Evolutionary conservation across 805 yeast genomes (phyloP), one percentile per base, ranked within the genome.

Genomic region (Nakazawaea wickerhamii): DNA sequence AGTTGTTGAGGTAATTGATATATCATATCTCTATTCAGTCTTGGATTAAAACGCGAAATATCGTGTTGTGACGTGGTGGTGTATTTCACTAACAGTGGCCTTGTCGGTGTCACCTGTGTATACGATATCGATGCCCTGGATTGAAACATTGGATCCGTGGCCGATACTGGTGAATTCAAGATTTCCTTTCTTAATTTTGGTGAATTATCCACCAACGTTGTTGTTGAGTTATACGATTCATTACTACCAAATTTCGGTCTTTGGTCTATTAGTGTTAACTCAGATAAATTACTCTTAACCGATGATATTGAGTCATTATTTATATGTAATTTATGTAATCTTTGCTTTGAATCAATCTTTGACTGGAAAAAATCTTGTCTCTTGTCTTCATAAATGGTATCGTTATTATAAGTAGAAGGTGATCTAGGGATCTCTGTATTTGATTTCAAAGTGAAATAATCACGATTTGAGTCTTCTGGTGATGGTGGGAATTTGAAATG

Each of bases 401-500:
- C n/a, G n/a, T n/a, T n/a, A n/a, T n/a, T n/a, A n/a, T n/a, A n/a
- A n/a, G n/a, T n/a, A n/a, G n/a, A n/a, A n/a, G n/a, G n/a, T n/a
- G n/a, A n/a, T n/a, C n/a, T n/a, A n/a, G n/a, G n/a, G n/a, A n/a
- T n/a, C n/a, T n/a, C n/a, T n/a, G n/a, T n/a, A 8, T n/a, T 15
- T 10, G 32, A n/a, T 14, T 36, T 36, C 10, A 36, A 36, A 19
- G 18, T 36, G 33, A 36, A 36, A 15, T 36, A 36, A 27, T 36
- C 40, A 4, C 27, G 26, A 11, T 6, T 8, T 36, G 11, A 10
- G 13, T 35, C 30, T 6, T 23, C n/a, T 5, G 38, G 23, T 17
- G 40, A 22, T 26, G 40, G 27, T 10, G 42, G 38, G 28, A 40
- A 40, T 20, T 32, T 32, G 43, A 40, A 40, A 40, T 40, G 43